Evolutionary conservation across 176 grass and related monocot species (phyloP).

Genomic region (Coix lacrymajobi): DNA sequence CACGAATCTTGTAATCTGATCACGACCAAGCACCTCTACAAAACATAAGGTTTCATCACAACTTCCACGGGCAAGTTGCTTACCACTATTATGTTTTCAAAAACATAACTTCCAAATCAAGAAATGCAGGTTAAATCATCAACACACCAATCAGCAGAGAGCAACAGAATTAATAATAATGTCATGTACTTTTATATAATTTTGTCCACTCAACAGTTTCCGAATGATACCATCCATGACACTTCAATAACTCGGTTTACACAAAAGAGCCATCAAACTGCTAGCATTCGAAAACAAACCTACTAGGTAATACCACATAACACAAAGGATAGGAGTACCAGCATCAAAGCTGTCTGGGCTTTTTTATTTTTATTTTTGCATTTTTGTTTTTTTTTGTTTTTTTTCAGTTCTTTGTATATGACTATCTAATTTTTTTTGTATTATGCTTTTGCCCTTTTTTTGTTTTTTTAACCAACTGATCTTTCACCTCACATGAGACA

Average conservation of each 20-base stretch:
- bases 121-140: neutral
- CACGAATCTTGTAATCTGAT: too few species aligned
- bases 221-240: neutral
- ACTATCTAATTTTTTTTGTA: conserved; percentile 4
- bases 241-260: conserved; percentile 17
- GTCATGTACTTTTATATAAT: conserved; percentile 16
- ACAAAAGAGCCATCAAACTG: neutral
- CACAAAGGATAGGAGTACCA: conserved; percentile 7
- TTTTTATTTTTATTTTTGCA: neutral
- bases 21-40: neutral
- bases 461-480: conserved; percentile 1
- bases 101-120: neutral
- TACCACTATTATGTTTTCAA: neutral
- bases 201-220: neutral
- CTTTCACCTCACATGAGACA: neutral
- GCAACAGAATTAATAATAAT: neutral
- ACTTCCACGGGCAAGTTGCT: neutral
- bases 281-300: neutral
- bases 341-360: neutral
- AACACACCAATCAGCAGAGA: neutral
- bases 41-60: neutral
- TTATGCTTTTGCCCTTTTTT: conserved; percentile 7
- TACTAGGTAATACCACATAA: neutral
- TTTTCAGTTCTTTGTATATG: conserved; percentile 16
- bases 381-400: conserved; percentile 1